Base-by-base conservation (phyloP, 768 basidiomycete species). In the Leccinum truebloodii region DNA sequence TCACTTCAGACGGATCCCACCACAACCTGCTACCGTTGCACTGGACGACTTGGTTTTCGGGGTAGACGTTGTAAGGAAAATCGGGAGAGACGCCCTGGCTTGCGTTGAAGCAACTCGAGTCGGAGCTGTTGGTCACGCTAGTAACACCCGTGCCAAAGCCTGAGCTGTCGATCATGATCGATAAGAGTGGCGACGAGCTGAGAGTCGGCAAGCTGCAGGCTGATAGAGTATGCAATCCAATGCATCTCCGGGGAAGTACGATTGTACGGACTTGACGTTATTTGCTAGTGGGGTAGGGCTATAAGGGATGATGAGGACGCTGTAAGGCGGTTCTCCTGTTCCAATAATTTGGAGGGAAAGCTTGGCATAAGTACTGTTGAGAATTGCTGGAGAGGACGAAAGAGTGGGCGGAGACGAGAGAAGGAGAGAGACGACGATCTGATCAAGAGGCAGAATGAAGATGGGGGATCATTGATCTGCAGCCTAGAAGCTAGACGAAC, bases 91-190 rank as follows among this genome's bases (percentile, higher is more conserved):
- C 73, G 74, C 77, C 6, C 28, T 28, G 28, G 28, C 28, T 28
- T 28, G 83, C 30, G 62, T 89, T 77, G 67, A 85, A 91, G 72
- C 91, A 93, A 56, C 80, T 81, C 10, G 78, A 62, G 67, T 88
- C 83, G 50, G 72, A 73, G 1, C 83, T 86, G 9, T 66, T 51
- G 30, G 71, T 69, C 30, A 92, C 88, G 61, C 76, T 79, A 1
- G 83, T 85, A 30, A 30, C 91, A 6, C 91, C 91, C 0, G 85
- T 77, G 7, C 86, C 90, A 67, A 91, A 91, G 1, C 81, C 81
- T 1, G 77, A 75, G 51, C 70, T 72, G 63, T 88, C 87, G 68
- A 83, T 85, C 64, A 88, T 30, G 30, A 30, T 30, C 2, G 9
- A 30, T 30, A 30, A 30, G 9, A 30, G 30, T 30, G 30, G 30